Evolutionary conservation across 352 stramenopile genomes (phyloP).

Genomic region (Globisporangium mamillatum): DNA sequence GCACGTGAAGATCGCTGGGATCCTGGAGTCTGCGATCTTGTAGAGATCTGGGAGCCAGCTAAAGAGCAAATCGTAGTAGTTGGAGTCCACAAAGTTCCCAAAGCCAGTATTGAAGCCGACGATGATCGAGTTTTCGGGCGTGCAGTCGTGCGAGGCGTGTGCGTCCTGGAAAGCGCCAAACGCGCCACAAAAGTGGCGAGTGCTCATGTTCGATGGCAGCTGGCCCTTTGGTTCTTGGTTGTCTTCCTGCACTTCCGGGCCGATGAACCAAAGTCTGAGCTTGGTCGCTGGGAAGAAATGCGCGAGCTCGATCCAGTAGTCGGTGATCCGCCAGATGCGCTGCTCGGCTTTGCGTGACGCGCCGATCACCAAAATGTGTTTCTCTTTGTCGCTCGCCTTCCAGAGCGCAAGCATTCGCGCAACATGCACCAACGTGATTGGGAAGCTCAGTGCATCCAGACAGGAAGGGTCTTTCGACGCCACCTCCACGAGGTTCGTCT

Average conservation of each 20-base stretch:
- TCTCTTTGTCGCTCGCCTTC: background rate
- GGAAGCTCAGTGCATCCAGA: conserved; percentile 74
- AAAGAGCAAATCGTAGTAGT: conserved; percentile 48
- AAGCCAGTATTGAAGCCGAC: conserved; percentile 79
- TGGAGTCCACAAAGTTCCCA: conserved; percentile 70
- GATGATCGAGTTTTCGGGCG: conserved; percentile 42
- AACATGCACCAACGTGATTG: conserved; percentile 56
- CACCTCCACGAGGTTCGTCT: conserved; percentile 30
- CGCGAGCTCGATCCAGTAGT: conserved; percentile 65
- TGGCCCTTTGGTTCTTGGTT: conserved; percentile 3
- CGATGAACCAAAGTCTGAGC: conserved; percentile 61
- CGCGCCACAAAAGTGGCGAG: conserved; percentile 42
- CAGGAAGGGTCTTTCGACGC: conserved; percentile 57
- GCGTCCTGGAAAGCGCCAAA: conserved; percentile 49
- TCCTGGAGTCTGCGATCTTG: conserved; percentile 43
- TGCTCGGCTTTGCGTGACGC: conserved; percentile 73
- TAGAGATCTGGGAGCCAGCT: conserved; percentile 72
- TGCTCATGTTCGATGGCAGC: conserved; percentile 25
- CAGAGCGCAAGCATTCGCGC: conserved; percentile 33
- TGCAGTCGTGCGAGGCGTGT: conserved; percentile 29
- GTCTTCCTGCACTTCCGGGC: conserved; percentile 40
- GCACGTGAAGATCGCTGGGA: conserved; percentile 69
- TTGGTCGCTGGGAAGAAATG: conserved; percentile 30
- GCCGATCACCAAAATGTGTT: conserved; percentile 51
- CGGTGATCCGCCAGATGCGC: conserved; percentile 56